phyloP scores from a whole-genome alignment of 495 filamentous ascomycete genomes.

The Hypoxylon fragiforme region DNA sequence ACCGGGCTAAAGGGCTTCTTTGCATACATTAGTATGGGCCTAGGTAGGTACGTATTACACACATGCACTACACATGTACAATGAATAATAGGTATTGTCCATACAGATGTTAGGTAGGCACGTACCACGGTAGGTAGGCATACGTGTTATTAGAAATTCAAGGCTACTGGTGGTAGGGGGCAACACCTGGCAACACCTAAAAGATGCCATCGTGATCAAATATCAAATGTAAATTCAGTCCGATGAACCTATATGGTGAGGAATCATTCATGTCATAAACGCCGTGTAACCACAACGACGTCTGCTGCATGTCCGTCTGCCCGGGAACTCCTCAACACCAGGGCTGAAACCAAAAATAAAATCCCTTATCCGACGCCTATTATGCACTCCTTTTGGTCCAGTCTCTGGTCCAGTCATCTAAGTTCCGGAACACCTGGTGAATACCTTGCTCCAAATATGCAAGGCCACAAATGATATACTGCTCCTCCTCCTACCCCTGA shows the following conservation, averaged over 20 bases:
- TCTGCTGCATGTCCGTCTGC: constrained; percentile 1
- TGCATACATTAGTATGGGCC: too few species aligned
- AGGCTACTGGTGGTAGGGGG: too few species aligned
- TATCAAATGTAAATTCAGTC: constrained; percentile 15
- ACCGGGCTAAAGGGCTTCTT: too few species aligned
- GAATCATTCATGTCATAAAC: constrained; percentile 18
- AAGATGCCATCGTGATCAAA: constrained; percentile 14
- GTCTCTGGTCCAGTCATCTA: constrained; percentile 2
- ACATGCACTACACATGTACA: too few species aligned
- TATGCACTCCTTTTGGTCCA: constrained; percentile 30
- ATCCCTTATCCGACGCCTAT: constrained; percentile 24
- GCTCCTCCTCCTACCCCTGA: neutral
- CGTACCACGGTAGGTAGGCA: too few species aligned
- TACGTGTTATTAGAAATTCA: too few species aligned
- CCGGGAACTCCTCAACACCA: constrained; percentile 16
- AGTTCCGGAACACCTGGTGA: constrained; percentile 14
- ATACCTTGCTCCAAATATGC: constrained; percentile 1
- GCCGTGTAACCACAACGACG: constrained; percentile 1
- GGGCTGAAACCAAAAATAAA: constrained; percentile 7
- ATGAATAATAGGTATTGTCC: too few species aligned
- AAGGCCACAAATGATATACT: constrained; percentile 10
- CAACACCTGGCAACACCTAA: too few species aligned
- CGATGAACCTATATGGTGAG: constrained; percentile 14
- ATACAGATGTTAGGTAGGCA: too few species aligned
- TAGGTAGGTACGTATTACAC: too few species aligned